These are phyloP conservation scores for Bipolaris victoriae DNA, from an alignment of 2,329 filamentous ascomycete genomes.

Conservation along the genomic window DNA sequence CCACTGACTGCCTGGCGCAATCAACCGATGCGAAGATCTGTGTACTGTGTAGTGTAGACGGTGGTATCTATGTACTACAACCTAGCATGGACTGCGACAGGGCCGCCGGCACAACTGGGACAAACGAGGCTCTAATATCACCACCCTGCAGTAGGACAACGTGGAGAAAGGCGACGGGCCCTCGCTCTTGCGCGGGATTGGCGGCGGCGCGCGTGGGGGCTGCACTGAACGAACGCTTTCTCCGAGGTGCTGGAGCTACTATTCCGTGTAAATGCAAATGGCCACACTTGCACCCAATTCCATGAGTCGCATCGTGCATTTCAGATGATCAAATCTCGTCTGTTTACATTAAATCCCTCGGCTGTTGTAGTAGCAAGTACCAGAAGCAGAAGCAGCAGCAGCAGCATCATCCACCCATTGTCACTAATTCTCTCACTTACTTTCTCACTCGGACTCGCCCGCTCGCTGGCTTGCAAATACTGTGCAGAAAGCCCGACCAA, in stretches of 20 bases:
- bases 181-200: conserved; percentile 17
- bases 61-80: too few species aligned
- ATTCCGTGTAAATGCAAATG: background rate
- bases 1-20: background rate
- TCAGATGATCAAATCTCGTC: background rate
- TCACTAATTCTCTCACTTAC: background rate
- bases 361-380: too few species aligned
- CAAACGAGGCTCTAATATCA: background rate
- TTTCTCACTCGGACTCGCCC: background rate
- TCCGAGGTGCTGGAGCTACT: background rate
- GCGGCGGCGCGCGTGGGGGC: conserved; percentile 10
- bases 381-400: too few species aligned
- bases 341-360: background rate
- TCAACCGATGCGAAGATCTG: background rate
- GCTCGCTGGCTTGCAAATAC: background rate
- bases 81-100: background rate
- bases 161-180: conserved; percentile 22
- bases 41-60: background rate
- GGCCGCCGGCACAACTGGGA: background rate
- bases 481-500: background rate
- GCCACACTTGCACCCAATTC: too few species aligned
- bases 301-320: background rate
- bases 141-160: conserved; percentile 9
- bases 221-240: background rate
- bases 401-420: background rate